Base-by-base conservation (phyloP, 176 grass and related monocot species). In the Juncus effusus region DNA sequence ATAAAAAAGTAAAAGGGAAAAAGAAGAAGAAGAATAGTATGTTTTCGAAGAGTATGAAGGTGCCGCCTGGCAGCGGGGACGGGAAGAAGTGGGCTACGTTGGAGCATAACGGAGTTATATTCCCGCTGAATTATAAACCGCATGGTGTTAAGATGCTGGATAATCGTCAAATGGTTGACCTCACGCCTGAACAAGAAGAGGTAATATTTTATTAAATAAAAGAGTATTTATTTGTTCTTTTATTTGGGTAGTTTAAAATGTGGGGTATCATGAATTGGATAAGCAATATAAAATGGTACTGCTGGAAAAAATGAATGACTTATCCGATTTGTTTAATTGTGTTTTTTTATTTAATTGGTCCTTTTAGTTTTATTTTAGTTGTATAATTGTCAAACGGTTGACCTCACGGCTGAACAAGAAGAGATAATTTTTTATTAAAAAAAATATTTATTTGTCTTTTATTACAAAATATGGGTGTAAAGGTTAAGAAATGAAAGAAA, bases 111-210 rank as follows among this genome's bases (percentile, higher is more conserved):
- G 95, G 95, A 1, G 76, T 99, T 73, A 99, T 99, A 79, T 99
- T 99, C 63, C 95, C 95, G 38, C 89, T 82, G 53, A 75, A 75
- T 2, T 99, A 99, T 76, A 82, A 80, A 8, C 81, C 95, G 76
- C 95, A 99, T 73, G 81, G 86, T n/a, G 69, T 99, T 44, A 99
- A 87, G 86, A 99, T 99, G 86, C 83, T 99, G 28, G 93, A 99
- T 67, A 94, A 94, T 41, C 73, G 89, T 54, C 73, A 94, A 36
- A 80, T 75, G 38, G 73, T 99, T 74, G 72, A 94, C 80, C 80
- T 99, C 54, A 99, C 95, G 28, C 89, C 95, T 55, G 86, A 85
- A 60, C 78, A 99, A 67, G 95, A 99, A 70, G 89, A 99, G 95
- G 95, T 99, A 60, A 87, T 45, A 6, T 73, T 56, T 37, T 11